A percentile compares a stretch with the other conserved stretches of the same genome.
phyloP scores from a whole-genome alignment of 306 rosid genomes.

The Corylus heterophylla region DNA sequence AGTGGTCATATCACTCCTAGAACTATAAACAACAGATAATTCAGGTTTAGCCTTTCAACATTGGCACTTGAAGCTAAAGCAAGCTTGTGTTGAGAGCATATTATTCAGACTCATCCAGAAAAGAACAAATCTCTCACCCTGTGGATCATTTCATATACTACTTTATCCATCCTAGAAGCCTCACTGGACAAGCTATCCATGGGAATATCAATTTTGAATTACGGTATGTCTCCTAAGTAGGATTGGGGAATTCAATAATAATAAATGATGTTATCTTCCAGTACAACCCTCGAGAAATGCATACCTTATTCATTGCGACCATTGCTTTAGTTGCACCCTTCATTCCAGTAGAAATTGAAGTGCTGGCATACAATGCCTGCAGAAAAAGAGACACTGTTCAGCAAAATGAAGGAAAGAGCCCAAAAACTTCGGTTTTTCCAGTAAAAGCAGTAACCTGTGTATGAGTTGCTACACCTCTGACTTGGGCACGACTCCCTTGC shows the following conservation, averaged over 20 bases:
- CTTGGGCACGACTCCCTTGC: conserved; percentile 99
- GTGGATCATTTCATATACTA: neutral
- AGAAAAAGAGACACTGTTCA: conserved; percentile 19
- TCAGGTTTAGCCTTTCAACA: conserved; percentile 4
- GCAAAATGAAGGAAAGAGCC: conserved; percentile 12
- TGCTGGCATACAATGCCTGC: conserved; percentile 91
- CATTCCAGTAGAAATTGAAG: conserved; percentile 95
- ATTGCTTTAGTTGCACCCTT: conserved; percentile 99
- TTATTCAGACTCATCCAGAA: neutral
- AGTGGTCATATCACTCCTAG: conserved; percentile 5
- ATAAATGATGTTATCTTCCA: neutral
- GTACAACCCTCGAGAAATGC: conserved; percentile 8
- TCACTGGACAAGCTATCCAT: neutral
- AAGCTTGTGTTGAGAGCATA: neutral
- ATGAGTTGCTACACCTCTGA: conserved; percentile 94
- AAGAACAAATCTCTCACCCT: neutral
- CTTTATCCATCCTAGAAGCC: neutral
- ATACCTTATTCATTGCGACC: conserved; percentile 96
- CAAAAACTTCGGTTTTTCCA: neutral
- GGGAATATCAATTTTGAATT: neutral
- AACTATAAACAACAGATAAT: neutral
- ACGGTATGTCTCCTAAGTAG: neutral
- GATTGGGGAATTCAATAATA: neutral
- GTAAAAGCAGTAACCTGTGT: conserved; percentile 63
- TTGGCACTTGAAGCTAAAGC: neutral